Base-by-base conservation (phyloP, 345 rosid species). In the Arabis alpina region DNA sequence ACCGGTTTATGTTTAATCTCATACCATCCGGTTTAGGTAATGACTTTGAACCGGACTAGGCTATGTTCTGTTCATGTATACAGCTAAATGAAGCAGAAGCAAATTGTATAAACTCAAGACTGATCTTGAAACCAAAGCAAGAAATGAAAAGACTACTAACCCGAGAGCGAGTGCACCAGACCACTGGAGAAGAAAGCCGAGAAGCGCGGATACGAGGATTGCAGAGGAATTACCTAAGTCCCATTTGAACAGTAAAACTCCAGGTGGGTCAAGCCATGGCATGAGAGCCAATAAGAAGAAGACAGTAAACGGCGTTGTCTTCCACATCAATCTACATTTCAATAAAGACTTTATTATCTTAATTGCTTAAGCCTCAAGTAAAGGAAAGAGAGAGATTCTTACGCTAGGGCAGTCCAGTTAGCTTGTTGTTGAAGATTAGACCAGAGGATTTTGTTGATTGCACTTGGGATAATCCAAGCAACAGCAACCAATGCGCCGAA, bases 251-350 rank as follows among this genome's bases (percentile, higher is more conserved):
- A 82, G 79, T 27, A 87, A 64, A 42, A 74, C 88, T 64, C 96
- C 98, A 39, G 99, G 99, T 23, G 99, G 98, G 80, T 94, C 99
- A 73, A 91, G 79, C 92, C 96, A 88, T 16, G 97, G 97, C 95
- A 88, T 89, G 71, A 89, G 70, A 15, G 96, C 92, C 58, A 91
- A 51, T 48, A 94, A 76, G 84, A 94, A 91, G 58, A 91, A 83
- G 42, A 94, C 54, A 1, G 99, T 94, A 61, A 86, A 76, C 0
- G 98, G 99, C 2, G 98, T 94, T 4, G 99, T 91, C 86, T 86
- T 94, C 99, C 98, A 94, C 99, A 94, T 94, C 82, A 94, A 75
- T 74, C 99, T 94, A 66, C 81, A 34, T 36, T 36, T 58, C 25
- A 49, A 15, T 14, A 23, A 57, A 71, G 54, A 43, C 4, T 36